Evolutionary conservation across 1,284 basidiomycete genomes (phyloP).

Genomic region (Cryptococcus wingfieldii): DNA sequence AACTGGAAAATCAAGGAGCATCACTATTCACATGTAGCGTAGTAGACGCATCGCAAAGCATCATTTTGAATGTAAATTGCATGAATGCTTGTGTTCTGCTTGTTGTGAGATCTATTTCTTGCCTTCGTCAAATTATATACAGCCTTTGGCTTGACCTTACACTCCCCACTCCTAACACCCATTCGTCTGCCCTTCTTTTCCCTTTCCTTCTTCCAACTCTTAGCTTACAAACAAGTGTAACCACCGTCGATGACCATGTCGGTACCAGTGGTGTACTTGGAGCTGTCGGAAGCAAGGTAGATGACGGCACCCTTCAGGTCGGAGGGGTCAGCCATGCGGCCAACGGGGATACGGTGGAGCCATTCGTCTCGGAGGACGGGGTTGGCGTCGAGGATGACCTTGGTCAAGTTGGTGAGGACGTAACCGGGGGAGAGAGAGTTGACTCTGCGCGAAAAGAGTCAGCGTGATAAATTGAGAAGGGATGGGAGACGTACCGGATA

Average conservation of each 20-base stretch:
- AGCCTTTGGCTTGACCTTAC: neutral
- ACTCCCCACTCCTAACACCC: neutral
- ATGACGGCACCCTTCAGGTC: slow-evolving; percentile 49
- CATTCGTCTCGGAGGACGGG: slow-evolving; percentile 71
- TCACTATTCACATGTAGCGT: too few relatives aligned
- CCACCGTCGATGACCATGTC: slow-evolving; percentile 34
- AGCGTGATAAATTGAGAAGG: neutral
- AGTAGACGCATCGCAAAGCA: too few relatives aligned
- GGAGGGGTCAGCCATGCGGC: slow-evolving; percentile 14
- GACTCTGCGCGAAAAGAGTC: slow-evolving; percentile 26
- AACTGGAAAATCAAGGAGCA: neutral
- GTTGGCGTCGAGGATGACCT: slow-evolving; percentile 68
- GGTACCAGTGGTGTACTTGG: slow-evolving; percentile 41
- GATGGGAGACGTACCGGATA: slow-evolving; percentile 38
- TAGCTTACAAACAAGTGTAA: slow-evolving; percentile 26
- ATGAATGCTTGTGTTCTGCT: neutral
- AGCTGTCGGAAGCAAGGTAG: slow-evolving; percentile 46
- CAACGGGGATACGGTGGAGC: slow-evolving; percentile 88
- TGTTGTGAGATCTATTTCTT: neutral
- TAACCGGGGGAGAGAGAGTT: slow-evolving; percentile 58
- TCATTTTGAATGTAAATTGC: neutral
- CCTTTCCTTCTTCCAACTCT: too few relatives aligned
- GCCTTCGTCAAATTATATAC: neutral
- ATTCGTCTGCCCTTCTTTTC: neutral
- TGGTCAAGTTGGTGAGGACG: slow-evolving; percentile 82